These are phyloP conservation scores for Naegleria fowleri DNA, from an alignment of 208 protist species.

Conservation along the genomic window DNA sequence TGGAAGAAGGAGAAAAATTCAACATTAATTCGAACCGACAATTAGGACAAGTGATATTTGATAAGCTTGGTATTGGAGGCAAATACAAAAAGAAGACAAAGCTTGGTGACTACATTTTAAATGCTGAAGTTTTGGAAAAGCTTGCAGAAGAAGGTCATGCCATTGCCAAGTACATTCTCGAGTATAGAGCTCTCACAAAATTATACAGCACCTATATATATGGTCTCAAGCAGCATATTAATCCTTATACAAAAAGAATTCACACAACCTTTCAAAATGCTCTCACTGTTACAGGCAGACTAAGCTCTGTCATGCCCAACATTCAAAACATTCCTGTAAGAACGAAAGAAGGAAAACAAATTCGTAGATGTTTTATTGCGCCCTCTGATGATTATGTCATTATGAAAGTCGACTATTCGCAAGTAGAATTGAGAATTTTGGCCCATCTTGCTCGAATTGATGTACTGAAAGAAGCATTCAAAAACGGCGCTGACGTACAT, in stretches of 20 bases:
- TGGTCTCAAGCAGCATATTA: slow-evolving; percentile 22
- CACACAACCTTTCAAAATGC: slow-evolving; percentile 37
- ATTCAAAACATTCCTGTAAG: slow-evolving; percentile 31
- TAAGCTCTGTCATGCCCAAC: slow-evolving; percentile 15
- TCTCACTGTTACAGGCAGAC: slow-evolving; percentile 27
- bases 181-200: slow-evolving; percentile 19
- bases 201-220: slow-evolving; percentile 5
- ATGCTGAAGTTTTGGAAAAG: slow-evolving; percentile 4
- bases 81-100: not conserved
- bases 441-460: slow-evolving; percentile 28
- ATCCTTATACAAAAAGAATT: slow-evolving; percentile 28
- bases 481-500: not conserved
- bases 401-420: slow-evolving; percentile 32
- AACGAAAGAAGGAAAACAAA: slow-evolving; percentile 22
- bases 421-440: slow-evolving; percentile 35
- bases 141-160: not conserved
- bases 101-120: not conserved
- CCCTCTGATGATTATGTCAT: not conserved
- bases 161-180: slow-evolving; percentile 4
- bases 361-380: slow-evolving; percentile 13
- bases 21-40: slow-evolving; percentile 33
- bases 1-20: not conserved
- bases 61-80: not conserved
- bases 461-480: slow-evolving; percentile 11
- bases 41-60: slow-evolving; percentile 22